These are phyloP conservation scores for Ceriops decandra DNA, from an alignment of 345 rosid genomes.

Conservation along the genomic window DNA sequence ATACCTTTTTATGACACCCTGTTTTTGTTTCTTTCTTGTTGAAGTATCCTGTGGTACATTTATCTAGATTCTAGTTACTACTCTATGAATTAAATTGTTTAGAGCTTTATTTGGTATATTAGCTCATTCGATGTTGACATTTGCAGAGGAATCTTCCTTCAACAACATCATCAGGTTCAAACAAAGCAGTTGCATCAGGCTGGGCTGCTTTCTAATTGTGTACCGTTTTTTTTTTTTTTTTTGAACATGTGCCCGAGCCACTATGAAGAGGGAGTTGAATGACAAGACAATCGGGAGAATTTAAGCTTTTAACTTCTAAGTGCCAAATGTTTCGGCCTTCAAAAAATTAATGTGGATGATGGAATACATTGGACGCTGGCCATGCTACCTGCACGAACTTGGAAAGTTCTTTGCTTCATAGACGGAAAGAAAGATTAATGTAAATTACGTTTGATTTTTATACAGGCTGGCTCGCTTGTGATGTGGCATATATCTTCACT, in stretches of 20 bases:
- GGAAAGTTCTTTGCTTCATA: neutral
- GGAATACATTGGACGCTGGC: conserved; percentile 9
- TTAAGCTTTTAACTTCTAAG: neutral
- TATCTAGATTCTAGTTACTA: neutral
- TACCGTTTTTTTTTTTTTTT: neutral
- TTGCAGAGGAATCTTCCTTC: conserved; percentile 84
- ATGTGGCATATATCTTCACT: neutral
- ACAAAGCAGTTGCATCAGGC: conserved; percentile 68
- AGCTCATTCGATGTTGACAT: conserved; percentile 12
- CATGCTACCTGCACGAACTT: neutral
- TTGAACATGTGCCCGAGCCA: too few species aligned
- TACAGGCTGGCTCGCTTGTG: neutral
- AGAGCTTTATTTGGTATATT: neutral
- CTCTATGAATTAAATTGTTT: neutral
- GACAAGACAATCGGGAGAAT: neutral
- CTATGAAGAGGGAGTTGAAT: neutral
- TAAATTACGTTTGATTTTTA: neutral
- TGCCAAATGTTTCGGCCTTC: neutral
- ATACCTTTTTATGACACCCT: too few species aligned
- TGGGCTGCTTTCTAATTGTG: conserved; percentile 83
- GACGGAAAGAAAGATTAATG: neutral
- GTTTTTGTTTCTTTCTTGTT: too few species aligned
- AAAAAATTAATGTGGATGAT: conserved; percentile 6
- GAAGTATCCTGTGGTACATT: too few species aligned
- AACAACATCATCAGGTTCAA: conserved; percentile 44